Percentiles rank a stretch among this genome's conserved stretches.
phyloP scores from a whole-genome alignment of 306 rosid species.

The Citrullus colocynthis region DNA sequence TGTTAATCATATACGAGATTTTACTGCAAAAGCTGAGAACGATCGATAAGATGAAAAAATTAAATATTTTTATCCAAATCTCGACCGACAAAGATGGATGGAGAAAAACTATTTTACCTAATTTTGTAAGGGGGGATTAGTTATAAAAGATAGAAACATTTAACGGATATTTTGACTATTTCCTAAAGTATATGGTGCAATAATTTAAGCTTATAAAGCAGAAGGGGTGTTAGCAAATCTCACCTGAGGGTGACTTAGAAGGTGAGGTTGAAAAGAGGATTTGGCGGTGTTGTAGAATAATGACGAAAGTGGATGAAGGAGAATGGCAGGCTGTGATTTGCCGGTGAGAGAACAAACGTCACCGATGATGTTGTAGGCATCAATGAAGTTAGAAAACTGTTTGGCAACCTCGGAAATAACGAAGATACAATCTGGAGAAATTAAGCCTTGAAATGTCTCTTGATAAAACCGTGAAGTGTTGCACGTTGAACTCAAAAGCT shows the following conservation, averaged over 20 bases:
- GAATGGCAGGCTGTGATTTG: slow-evolving; percentile 23
- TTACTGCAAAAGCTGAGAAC: no score
- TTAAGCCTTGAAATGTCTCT: slow-evolving; percentile 22
- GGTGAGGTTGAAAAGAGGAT: neutral
- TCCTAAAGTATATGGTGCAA: no score
- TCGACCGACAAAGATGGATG: no score
- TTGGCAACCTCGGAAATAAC: slow-evolving; percentile 29
- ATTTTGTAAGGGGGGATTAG: no score
- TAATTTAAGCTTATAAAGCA: no score
- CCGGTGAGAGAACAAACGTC: slow-evolving; percentile 36
- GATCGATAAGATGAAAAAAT: no score
- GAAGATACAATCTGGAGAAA: slow-evolving; percentile 24
- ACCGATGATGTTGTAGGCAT: slow-evolving; percentile 39
- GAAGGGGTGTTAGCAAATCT: neutral
- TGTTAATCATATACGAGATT: no score
- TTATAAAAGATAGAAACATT: no score
- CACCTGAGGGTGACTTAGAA: neutral
- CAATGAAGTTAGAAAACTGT: slow-evolving; percentile 31
- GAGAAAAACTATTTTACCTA: no score
- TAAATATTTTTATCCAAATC: no score
- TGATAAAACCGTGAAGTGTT: slow-evolving; percentile 28
- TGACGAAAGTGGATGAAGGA: neutral
- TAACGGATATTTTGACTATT: no score
- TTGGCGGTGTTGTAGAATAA: neutral
- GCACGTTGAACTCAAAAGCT: slow-evolving; percentile 28